phyloP scores from a whole-genome alignment of 2,329 filamentous ascomycete species.

The Daldinia sp. region DNA sequence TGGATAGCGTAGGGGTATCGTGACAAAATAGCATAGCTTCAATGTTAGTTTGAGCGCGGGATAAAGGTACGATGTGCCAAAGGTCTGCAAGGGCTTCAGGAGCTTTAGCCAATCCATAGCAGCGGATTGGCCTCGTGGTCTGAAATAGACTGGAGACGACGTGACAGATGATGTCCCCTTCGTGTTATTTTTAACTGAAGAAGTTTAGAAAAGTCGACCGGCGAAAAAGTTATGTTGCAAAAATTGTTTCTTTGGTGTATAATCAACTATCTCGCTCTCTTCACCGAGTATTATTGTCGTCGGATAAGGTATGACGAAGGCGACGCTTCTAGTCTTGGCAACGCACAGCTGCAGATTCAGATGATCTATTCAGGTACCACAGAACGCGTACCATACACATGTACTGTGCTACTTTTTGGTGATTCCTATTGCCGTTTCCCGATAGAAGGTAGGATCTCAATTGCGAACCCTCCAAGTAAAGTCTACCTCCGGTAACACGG shows the following conservation, averaged over 20 bases:
- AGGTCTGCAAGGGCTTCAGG: conserved; percentile 40
- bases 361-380: conserved; percentile 31
- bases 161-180: conserved; percentile 13
- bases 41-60: conserved; percentile 37
- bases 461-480: background rate
- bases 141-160: background rate
- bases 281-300: conserved; percentile 28
- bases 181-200: conserved; percentile 17
- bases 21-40: conserved; percentile 45
- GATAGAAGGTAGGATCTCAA: background rate
- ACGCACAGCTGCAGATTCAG: conserved; percentile 22
- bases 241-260: conserved; percentile 6
- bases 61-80: conserved; percentile 40
- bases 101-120: conserved; percentile 40
- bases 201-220: conserved; percentile 29
- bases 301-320: conserved; percentile 30
- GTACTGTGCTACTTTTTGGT: background rate
- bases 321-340: conserved; percentile 36
- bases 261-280: background rate
- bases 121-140: conserved; percentile 36
- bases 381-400: conserved; percentile 8
- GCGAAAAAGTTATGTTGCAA: conserved; percentile 12
- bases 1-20: conserved; percentile 49
- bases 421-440: conserved; percentile 10
- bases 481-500: background rate